phyloP scores from a whole-genome alignment of 2,329 filamentous ascomycete species.

The Alternaria viburni region DNA sequence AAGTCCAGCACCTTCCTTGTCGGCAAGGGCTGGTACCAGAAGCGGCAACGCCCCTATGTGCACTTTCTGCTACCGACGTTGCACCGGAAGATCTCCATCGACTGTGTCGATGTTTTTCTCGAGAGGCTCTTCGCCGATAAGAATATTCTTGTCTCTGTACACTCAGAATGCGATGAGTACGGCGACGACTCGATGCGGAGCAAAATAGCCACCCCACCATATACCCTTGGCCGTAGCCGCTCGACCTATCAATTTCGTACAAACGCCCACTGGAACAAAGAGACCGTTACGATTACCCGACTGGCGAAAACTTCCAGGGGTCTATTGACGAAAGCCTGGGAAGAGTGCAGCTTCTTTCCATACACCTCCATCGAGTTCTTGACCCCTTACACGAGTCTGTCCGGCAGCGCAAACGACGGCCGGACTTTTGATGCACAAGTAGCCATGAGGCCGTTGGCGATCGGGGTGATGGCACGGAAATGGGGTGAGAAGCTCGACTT shows the following conservation, averaged over 20 bases:
- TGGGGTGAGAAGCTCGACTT: neutral
- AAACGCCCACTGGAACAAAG: neutral
- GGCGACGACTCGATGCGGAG: no score
- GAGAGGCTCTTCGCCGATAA: neutral
- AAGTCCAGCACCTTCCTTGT: neutral
- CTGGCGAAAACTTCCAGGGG: neutral
- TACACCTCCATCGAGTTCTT: neutral
- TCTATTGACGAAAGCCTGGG: neutral
- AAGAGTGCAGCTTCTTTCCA: neutral
- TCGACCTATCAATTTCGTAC: neutral
- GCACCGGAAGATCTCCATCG: rapidly evolving
- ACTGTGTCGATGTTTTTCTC: neutral
- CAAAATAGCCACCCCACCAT: no score
- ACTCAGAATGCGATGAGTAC: neutral
- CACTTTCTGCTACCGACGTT: neutral
- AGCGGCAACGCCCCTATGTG: neutral
- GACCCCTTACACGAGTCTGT: neutral
- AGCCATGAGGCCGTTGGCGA: neutral
- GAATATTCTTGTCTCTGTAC: rapidly evolving
- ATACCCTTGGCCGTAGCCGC: neutral
- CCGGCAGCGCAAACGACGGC: neutral
- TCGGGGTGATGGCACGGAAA: neutral
- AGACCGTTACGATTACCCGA: neutral
- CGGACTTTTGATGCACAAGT: neutral
- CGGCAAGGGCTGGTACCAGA: neutral